These are phyloP conservation scores for Cucurbita argyrosperma DNA, from an alignment of 306 rosid species.

Conservation along the genomic window DNA sequence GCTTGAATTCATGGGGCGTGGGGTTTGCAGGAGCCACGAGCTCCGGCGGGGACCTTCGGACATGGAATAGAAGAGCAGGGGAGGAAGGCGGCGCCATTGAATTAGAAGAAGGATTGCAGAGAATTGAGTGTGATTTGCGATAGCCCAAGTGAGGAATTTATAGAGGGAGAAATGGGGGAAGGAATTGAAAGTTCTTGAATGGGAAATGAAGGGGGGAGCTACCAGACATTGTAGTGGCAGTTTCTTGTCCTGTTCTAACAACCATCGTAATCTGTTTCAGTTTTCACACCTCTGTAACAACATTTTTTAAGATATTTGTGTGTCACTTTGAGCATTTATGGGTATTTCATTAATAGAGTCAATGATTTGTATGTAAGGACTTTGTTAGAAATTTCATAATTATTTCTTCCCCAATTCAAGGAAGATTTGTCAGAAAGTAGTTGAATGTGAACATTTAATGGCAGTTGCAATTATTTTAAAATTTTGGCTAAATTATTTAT, in stretches of 20 bases:
- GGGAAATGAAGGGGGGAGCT: not conserved
- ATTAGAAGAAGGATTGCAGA: not conserved
- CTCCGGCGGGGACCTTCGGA: conserved; percentile 1
- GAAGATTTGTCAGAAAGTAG: too few relatives aligned
- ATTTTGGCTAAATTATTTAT: too few relatives aligned
- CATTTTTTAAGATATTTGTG: too few relatives aligned
- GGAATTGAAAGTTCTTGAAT: not conserved
- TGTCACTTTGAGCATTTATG: too few relatives aligned
- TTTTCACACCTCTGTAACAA: too few relatives aligned
- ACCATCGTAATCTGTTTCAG: not conserved
- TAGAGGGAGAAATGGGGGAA: not conserved
- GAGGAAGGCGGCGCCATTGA: not conserved
- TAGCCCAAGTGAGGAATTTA: not conserved
- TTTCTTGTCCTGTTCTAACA: not conserved
- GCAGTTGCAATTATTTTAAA: too few relatives aligned
- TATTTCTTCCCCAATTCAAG: too few relatives aligned
- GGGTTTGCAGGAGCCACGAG: conserved; percentile 7
- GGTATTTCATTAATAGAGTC: too few relatives aligned
- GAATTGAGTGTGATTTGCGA: not conserved
- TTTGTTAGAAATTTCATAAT: too few relatives aligned
- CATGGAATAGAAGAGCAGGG: not conserved
- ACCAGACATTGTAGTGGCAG: not conserved
- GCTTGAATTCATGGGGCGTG: conserved; percentile 14
- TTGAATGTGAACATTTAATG: too few relatives aligned
- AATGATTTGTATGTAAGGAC: too few relatives aligned